Conservation (phyloP, 176 grass and related monocot genomes). For the Zoysia japonica region DNA sequence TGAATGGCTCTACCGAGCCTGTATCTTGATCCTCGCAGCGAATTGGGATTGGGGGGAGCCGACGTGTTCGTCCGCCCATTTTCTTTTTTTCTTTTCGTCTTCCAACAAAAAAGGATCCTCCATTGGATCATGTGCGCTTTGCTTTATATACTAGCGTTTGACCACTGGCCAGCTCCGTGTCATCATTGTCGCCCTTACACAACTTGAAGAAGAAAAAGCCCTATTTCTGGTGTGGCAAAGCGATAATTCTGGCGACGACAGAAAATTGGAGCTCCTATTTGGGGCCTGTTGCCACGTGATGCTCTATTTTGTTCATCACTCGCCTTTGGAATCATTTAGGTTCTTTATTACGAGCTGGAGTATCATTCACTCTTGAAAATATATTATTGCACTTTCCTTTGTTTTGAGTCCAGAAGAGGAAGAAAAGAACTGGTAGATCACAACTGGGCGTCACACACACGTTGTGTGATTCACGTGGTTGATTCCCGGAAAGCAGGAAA, state of each 20-base stretch:
- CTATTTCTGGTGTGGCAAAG: not conserved
- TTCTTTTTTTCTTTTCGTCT: slow-evolving; percentile 21
- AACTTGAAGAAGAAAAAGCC: not conserved
- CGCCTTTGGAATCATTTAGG: slow-evolving; percentile 13
- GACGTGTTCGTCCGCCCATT: slow-evolving; percentile 1
- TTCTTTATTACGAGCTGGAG: not conserved
- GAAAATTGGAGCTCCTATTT: not conserved
- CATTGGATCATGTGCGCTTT: slow-evolving; percentile 42
- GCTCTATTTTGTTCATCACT: not conserved
- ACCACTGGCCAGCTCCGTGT: slow-evolving; percentile 24
- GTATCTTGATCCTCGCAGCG: slow-evolving; percentile 27
- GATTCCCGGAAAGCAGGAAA: slow-evolving; percentile 23
- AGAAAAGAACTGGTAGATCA: not conserved
- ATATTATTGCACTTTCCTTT: slow-evolving; percentile 15
- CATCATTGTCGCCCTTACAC: slow-evolving; percentile 36
- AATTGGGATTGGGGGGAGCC: not conserved
- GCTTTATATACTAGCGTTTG: slow-evolving; percentile 23
- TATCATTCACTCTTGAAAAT: not conserved
- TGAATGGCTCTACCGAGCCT: slow-evolving; percentile 5
- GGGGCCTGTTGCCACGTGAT: not conserved
- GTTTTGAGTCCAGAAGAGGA: slow-evolving; percentile 9
- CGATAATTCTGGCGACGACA: not conserved
- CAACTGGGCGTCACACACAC: slow-evolving; percentile 1
- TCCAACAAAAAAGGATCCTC: slow-evolving; percentile 16
- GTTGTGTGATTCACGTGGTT: slow-evolving; percentile 33